Conservation (phyloP, 108 stramenopile genomes). For the Phaeodactylum tricornutum region DNA sequence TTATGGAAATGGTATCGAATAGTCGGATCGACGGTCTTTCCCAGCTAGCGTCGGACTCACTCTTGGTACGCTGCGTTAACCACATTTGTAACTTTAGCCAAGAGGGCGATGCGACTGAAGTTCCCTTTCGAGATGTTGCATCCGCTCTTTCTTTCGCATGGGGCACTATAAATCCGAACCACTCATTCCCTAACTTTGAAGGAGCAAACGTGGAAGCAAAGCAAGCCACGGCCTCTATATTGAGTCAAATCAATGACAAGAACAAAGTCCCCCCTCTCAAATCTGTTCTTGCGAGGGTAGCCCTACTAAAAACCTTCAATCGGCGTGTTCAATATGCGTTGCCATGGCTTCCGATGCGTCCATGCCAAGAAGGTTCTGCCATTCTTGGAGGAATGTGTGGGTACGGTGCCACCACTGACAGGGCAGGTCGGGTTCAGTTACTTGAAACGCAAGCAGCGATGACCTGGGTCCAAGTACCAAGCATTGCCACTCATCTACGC, state of each 20-base stretch:
- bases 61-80: constrained; percentile 31
- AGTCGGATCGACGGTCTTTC: constrained; percentile 33
- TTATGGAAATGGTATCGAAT: constrained; percentile 22
- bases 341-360: constrained; percentile 66
- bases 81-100: constrained; percentile 40
- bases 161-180: constrained; percentile 4
- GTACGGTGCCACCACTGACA: constrained; percentile 66
- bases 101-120: constrained; percentile 37
- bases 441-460: neutral
- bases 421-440: constrained; percentile 35
- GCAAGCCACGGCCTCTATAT: constrained; percentile 2
- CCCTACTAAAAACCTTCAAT: constrained; percentile 77
- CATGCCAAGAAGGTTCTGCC: constrained; percentile 74
- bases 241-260: constrained; percentile 4
- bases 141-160: constrained; percentile 37
- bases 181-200: neutral
- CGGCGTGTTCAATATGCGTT: constrained; percentile 45
- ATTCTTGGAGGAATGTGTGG: constrained; percentile 69
- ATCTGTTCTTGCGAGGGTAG: constrained; percentile 60
- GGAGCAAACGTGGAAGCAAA: no score
- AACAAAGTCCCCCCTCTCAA: constrained; percentile 18
- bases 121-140: constrained; percentile 32
- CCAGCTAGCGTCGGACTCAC: constrained; percentile 41
- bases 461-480: constrained; percentile 52
- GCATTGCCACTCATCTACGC: constrained; percentile 42